Evolutionary conservation across 139 green algal genomes (phyloP).

Genomic region (Closterium sp.): DNA sequence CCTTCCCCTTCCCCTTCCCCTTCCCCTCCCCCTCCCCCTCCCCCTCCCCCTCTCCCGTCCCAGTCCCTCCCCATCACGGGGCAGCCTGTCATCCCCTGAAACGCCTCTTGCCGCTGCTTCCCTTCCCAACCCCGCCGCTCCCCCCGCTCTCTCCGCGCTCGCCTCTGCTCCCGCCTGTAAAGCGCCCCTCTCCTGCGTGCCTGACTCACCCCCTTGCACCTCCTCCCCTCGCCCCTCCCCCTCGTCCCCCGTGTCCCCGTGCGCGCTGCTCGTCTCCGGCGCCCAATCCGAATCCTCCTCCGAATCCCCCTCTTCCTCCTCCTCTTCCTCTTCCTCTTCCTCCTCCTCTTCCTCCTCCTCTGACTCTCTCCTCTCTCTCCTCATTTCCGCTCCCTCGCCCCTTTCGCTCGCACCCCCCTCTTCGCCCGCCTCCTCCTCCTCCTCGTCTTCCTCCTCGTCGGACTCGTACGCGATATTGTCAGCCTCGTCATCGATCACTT

Average conservation of each 20-base stretch:
- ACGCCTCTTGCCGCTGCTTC: too few relatives aligned
- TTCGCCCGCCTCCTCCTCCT: neutral
- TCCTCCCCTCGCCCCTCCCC: neutral
- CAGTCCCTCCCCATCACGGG: neutral
- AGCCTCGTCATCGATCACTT: neutral
- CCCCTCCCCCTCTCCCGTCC: neutral
- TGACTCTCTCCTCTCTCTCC: neutral
- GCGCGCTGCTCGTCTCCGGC: neutral
- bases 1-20: neutral
- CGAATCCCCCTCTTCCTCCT: neutral
- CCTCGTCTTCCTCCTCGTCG: neutral
- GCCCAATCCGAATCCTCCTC: neutral
- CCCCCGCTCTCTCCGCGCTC: too few relatives aligned
- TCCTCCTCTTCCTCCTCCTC: neutral
- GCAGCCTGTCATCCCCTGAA: neutral
- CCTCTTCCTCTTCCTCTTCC: neutral
- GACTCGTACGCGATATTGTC: neutral
- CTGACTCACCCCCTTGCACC: neutral
- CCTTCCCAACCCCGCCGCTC: neutral
- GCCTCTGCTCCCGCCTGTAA: neutral
- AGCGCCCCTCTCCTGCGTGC: neutral
- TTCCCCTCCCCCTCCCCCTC: neutral
- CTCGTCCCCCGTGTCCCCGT: neutral
- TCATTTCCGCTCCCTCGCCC: neutral
- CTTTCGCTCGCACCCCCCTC: neutral